Conservation (phyloP, 371 early-diverging fungal genomes). For the Syncephalastrum sp. region DNA sequence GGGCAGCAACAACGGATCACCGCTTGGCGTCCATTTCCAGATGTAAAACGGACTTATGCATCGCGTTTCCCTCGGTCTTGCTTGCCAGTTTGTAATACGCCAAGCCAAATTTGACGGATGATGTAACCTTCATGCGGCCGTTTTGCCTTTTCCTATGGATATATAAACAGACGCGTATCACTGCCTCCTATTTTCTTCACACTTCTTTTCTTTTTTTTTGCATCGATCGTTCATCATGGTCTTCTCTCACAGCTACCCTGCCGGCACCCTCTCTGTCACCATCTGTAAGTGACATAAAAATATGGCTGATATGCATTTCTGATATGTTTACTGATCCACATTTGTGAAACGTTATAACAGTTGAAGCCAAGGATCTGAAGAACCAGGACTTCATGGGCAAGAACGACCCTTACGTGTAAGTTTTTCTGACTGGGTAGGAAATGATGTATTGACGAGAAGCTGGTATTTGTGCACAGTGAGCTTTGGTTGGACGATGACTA, state of each 20-base stretch:
- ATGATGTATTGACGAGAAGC: background rate
- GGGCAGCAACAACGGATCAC: too few relatives aligned
- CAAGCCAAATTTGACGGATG: too few relatives aligned
- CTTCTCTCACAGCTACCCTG: constrained; percentile 15
- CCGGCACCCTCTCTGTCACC: constrained; percentile 35
- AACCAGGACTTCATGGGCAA: constrained; percentile 33
- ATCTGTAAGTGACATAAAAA: constrained; percentile 13
- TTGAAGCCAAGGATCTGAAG: constrained; percentile 38
- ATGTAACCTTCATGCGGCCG: too few relatives aligned
- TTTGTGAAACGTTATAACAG: background rate
- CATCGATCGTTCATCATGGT: constrained; percentile 1
- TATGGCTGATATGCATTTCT: background rate
- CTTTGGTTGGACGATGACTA: constrained; percentile 39
- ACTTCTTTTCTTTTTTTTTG: too few relatives aligned
- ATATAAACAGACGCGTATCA: too few relatives aligned
- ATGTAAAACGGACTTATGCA: too few relatives aligned
- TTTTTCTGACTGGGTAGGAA: background rate
- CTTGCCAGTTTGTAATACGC: too few relatives aligned
- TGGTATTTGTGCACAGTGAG: constrained; percentile 16
- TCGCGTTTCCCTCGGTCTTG: too few relatives aligned
- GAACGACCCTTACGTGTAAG: constrained; percentile 34
- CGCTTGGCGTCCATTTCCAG: too few relatives aligned
- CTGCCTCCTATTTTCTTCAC: too few relatives aligned
- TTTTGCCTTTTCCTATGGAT: too few relatives aligned
- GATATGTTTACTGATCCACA: too few relatives aligned